Evolutionary conservation across 306 rosid species (phyloP).

Genomic region (Castanospermum australe): DNA sequence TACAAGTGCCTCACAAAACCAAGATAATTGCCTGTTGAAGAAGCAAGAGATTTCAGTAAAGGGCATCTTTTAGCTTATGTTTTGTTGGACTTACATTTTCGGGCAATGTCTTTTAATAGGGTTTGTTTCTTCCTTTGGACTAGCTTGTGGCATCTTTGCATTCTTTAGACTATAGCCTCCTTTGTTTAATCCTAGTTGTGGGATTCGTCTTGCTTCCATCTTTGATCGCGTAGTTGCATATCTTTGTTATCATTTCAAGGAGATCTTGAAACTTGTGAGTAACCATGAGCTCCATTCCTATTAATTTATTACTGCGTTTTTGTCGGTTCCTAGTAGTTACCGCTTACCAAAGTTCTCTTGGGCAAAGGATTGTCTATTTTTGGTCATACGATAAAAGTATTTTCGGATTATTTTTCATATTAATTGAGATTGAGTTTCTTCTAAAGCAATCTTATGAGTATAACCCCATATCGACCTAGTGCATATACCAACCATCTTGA

Average conservation of each 20-base stretch:
- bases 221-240: not conserved
- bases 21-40: slow-evolving; percentile 31
- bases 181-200: slow-evolving; percentile 2
- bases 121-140: slow-evolving; percentile 48
- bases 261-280: not conserved
- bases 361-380: no score
- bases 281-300: not conserved
- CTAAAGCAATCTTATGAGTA: no score
- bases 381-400: no score
- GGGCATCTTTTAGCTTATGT: slow-evolving; percentile 24
- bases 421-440: no score
- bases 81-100: slow-evolving; percentile 38
- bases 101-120: not conserved
- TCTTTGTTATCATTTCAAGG: not conserved
- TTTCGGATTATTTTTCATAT: no score
- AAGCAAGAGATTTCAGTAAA: slow-evolving; percentile 24
- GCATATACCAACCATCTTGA: no score
- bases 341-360: not conserved
- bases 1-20: slow-evolving; percentile 32
- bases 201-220: not conserved
- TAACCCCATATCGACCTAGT: no score
- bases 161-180: not conserved
- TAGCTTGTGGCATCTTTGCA: slow-evolving; percentile 23
- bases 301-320: not conserved
- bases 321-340: not conserved